These are phyloP conservation scores for Neocucurbitaria cava DNA, from an alignment of 2,329 filamentous ascomycete genomes.

Conservation along the genomic window DNA sequence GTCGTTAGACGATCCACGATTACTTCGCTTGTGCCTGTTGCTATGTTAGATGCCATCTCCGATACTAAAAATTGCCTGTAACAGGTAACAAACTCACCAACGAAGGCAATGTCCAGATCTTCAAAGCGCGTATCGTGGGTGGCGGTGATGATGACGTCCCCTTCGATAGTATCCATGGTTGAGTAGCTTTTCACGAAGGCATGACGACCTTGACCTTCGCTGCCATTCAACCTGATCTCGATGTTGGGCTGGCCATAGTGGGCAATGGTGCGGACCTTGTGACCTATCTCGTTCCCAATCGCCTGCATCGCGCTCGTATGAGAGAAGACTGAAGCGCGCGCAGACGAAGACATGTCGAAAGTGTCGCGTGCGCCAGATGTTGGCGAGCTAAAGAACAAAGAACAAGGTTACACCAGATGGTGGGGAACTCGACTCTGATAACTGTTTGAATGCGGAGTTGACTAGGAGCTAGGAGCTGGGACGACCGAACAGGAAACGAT, in stretches of 20 bases:
- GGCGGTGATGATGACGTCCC: slow-evolving; percentile 58
- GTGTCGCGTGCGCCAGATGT: slow-evolving; percentile 16
- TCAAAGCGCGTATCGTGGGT: slow-evolving; percentile 64
- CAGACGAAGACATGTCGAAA: slow-evolving; percentile 30
- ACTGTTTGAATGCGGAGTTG: slow-evolving; percentile 31
- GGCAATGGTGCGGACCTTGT: slow-evolving; percentile 44
- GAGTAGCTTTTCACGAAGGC: slow-evolving; percentile 59
- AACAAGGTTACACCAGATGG: slow-evolving; percentile 11
- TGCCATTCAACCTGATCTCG: slow-evolving; percentile 50
- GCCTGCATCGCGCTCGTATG: slow-evolving; percentile 39
- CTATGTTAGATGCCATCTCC: slow-evolving; percentile 16
- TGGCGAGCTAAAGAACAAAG: slow-evolving; percentile 15
- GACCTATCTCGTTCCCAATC: slow-evolving; percentile 41
- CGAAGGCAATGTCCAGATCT: slow-evolving; percentile 64
- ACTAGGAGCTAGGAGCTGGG: slow-evolving; percentile 17
- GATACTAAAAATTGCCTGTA: background rate
- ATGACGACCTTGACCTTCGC: slow-evolving; percentile 36
- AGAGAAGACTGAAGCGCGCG: slow-evolving; percentile 21
- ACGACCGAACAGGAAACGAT: slow-evolving; percentile 1
- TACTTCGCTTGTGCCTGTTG: slow-evolving; percentile 58
- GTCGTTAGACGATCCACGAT: slow-evolving; percentile 63
- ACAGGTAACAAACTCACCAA: slow-evolving; percentile 53
- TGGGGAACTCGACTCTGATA: slow-evolving; percentile 15
- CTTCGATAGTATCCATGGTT: slow-evolving; percentile 64
- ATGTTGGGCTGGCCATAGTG: slow-evolving; percentile 50